A percentile compares a stretch with the other conserved stretches of the same genome.
Conservation (phyloP, 345 rosid genomes). For the Gossypium mustelinum region DNA sequence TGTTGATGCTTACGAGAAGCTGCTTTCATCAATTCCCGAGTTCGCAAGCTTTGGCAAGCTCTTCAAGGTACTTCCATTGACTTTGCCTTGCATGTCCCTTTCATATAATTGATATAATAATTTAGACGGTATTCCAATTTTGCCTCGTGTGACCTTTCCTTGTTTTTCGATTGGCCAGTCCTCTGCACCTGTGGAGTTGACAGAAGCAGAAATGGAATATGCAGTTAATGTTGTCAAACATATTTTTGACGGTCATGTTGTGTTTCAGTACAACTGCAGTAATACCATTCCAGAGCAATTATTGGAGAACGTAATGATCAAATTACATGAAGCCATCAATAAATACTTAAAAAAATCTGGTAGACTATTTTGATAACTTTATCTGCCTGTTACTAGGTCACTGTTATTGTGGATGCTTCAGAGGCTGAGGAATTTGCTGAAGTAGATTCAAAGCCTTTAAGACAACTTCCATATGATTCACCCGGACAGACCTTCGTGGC, state of each 20-base stretch:
- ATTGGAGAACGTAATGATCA: constrained; percentile 72
- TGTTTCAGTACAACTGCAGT: constrained; percentile 95
- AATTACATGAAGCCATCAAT: neutral
- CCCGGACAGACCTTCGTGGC: constrained; percentile 91
- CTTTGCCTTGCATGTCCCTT: constrained; percentile 3
- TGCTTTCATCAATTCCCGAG: constrained; percentile 80
- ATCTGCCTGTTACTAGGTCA: constrained; percentile 50
- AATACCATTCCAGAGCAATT: constrained; percentile 95
- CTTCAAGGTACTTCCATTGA: constrained; percentile 62
- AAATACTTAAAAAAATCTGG: constrained; percentile 8
- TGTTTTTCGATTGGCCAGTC: constrained; percentile 47
- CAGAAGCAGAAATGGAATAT: constrained; percentile 97
- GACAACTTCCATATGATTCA: constrained; percentile 83
- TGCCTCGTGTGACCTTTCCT: neutral
- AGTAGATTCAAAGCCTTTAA: constrained; percentile 59
- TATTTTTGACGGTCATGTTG: constrained; percentile 78
- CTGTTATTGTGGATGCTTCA: constrained; percentile 80
- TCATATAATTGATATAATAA: neutral
- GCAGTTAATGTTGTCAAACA: constrained; percentile 92
- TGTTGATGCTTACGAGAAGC: constrained; percentile 74
- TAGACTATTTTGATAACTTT: constrained; percentile 17
- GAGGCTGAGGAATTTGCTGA: constrained; percentile 86
- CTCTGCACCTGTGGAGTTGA: constrained; percentile 80
- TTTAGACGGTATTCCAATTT: constrained; percentile 2
- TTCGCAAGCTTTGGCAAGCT: constrained; percentile 79